Evolutionary conservation across 345 rosid species (phyloP), one percentile per base, ranked within the genome.

Genomic region (Clausena lansium): DNA sequence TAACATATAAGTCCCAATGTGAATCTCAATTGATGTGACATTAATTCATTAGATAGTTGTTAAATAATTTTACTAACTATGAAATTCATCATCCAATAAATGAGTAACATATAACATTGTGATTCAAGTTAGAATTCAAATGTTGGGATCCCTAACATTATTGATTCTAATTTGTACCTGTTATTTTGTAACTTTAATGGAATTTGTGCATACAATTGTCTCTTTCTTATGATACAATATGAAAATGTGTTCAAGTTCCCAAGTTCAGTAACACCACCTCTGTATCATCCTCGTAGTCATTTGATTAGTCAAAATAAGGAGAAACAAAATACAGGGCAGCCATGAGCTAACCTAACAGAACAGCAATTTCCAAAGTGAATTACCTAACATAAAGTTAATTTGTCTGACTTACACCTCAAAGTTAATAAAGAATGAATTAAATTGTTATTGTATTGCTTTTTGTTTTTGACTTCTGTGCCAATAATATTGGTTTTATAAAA

Each of bases 401-500:
- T 15, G 66, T 24, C 54, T 30, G n/a, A 22, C 28, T 36, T 11
- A 6, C 68, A 65, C 15, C 35, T 24, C 50, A 64, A 71, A 67
- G 78, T 52, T 45, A 47, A 74, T 52, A 33, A 79, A 39, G 47
- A 67, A 65, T 68, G 47, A 63, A 71, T 68, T 59, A 24, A 50
- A 68, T 25, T 67, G 60, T 73, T 36, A 73, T 63, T 52, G 14
- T 24, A 0, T 27, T 58, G 52, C 76, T 52, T 75, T 79, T 74
- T 74, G 71, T 52, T 75, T 79, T 74, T 74, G 71, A 79, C 75
- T 69, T 71, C 27, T 62, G 15, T 14, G 25, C 71, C 77, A 65
- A 45, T 45, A 4, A 45, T 11, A 13, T 0, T 3, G 5, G 50
- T 45, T 45, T 45, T 11, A 45, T 45, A 45, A 45, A 45, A 13